Evolutionary conservation across 2,329 filamentous ascomycete genomes (phyloP).

Genomic region (Hortaea sp.): DNA sequence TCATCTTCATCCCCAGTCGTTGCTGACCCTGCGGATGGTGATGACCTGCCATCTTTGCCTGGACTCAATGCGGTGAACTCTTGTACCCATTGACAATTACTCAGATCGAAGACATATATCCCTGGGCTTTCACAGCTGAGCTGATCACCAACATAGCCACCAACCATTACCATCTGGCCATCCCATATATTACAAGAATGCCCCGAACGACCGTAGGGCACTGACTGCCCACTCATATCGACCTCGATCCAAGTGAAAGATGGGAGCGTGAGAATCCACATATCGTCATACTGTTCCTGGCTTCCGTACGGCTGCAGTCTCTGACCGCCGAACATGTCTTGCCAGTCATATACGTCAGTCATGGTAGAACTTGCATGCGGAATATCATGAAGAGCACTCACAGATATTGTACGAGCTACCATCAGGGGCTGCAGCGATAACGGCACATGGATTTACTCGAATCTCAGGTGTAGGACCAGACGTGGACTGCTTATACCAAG

Average conservation of each 20-base stretch:
- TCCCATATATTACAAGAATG: slow-evolving; percentile 33
- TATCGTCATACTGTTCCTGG: slow-evolving; percentile 56
- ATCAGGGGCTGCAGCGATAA: slow-evolving; percentile 53
- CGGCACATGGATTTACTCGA: slow-evolving; percentile 59
- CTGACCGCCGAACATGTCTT: slow-evolving; percentile 59
- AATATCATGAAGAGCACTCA: slow-evolving; percentile 3
- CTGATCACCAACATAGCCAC: slow-evolving; percentile 55
- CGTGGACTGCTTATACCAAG: slow-evolving; percentile 67
- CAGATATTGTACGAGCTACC: slow-evolving; percentile 69
- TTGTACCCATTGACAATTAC: slow-evolving; percentile 56
- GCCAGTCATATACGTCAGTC: no score
- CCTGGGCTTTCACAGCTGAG: slow-evolving; percentile 57
- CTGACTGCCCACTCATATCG: slow-evolving; percentile 36
- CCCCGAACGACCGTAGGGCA: slow-evolving; percentile 54
- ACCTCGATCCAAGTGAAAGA: slow-evolving; percentile 72
- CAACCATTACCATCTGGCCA: slow-evolving; percentile 67
- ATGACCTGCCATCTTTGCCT: slow-evolving; percentile 22
- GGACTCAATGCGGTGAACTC: slow-evolving; percentile 57
- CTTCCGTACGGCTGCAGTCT: slow-evolving; percentile 54
- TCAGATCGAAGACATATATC: slow-evolving; percentile 69
- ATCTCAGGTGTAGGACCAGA: slow-evolving; percentile 48
- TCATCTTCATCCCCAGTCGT: slow-evolving; percentile 1
- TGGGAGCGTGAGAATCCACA: slow-evolving; percentile 72
- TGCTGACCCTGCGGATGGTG: not conserved
- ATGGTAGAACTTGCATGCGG: no score